These are phyloP conservation scores for Panus rudis DNA, from an alignment of 768 basidiomycete species.

Conservation along the genomic window DNA sequence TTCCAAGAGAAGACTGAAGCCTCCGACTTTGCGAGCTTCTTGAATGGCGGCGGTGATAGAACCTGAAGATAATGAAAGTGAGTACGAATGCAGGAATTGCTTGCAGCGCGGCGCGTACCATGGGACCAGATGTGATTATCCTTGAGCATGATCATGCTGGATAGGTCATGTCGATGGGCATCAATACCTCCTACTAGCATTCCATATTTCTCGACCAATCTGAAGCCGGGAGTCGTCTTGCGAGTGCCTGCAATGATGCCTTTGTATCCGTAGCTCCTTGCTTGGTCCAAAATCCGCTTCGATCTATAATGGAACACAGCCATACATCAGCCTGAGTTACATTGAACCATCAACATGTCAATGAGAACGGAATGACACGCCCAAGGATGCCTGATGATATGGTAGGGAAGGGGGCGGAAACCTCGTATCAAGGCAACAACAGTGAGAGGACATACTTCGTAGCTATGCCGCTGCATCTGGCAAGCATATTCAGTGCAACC, in stretches of 20 bases:
- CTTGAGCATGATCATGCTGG: slow-evolving; percentile 99
- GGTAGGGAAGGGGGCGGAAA: background rate
- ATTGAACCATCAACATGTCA: background rate
- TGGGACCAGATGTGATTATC: slow-evolving; percentile 99
- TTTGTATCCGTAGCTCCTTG: slow-evolving; percentile 68
- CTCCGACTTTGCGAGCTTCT: slow-evolving; percentile 82
- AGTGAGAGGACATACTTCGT: slow-evolving; percentile 57
- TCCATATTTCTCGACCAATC: slow-evolving; percentile 96
- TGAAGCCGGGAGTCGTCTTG: slow-evolving; percentile 96
- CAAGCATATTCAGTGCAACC: slow-evolving; percentile 87
- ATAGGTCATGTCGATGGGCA: slow-evolving; percentile 91
- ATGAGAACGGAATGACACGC: background rate
- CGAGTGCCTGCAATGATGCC: slow-evolving; percentile 92
- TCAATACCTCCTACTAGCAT: slow-evolving; percentile 98
- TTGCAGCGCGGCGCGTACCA: slow-evolving; percentile 43
- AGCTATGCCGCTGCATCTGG: slow-evolving; percentile 94
- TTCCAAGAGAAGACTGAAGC: slow-evolving; percentile 86
- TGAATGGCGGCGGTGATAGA: slow-evolving; percentile 87
- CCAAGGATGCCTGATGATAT: background rate
- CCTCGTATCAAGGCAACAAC: background rate
- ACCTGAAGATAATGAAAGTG: slow-evolving; percentile 34
- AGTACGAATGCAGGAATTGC: slow-evolving; percentile 5
- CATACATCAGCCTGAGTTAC: background rate
- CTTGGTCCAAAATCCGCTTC: slow-evolving; percentile 71
- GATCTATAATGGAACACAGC: too few species aligned